These are phyloP conservation scores for Avena insularis DNA, from an alignment of 176 grass and related monocot genomes.

Conservation along the genomic window DNA sequence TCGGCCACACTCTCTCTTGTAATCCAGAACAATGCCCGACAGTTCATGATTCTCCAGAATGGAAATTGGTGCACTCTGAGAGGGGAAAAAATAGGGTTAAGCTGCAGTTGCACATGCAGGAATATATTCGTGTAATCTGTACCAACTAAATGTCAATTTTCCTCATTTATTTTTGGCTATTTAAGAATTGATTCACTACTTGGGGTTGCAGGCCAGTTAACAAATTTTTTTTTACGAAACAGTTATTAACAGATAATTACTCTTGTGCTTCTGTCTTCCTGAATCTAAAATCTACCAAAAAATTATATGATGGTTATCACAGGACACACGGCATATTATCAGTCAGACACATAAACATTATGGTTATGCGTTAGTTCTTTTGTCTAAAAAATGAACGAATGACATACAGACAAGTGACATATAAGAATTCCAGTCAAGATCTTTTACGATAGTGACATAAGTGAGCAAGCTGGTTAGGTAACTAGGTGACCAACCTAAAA, in stretches of 20 bases:
- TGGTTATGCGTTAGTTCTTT: background rate
- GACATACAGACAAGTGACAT: slow-evolving; percentile 14
- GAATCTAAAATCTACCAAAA: background rate
- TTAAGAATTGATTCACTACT: background rate
- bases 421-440: slow-evolving; percentile 20
- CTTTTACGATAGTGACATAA: slow-evolving; percentile 19
- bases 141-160: background rate
- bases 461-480: slow-evolving; percentile 43
- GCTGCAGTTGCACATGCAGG: background rate
- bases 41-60: slow-evolving; percentile 95
- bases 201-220: slow-evolving; percentile 3
- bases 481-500: slow-evolving; percentile 55
- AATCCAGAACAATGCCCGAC: slow-evolving; percentile 81
- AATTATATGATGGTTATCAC: background rate
- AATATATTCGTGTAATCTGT: background rate
- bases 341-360: slow-evolving; percentile 28
- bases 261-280: background rate
- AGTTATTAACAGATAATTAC: background rate
- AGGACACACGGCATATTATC: background rate
- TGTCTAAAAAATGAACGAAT: background rate
- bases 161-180: background rate
- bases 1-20: slow-evolving; percentile 83
- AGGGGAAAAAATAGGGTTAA: background rate
- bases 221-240: too few relatives aligned
- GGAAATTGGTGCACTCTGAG: slow-evolving; percentile 87